Base-by-base conservation (phyloP, 495 filamentous ascomycete species). In the Penicillium cosmopolitanum region DNA sequence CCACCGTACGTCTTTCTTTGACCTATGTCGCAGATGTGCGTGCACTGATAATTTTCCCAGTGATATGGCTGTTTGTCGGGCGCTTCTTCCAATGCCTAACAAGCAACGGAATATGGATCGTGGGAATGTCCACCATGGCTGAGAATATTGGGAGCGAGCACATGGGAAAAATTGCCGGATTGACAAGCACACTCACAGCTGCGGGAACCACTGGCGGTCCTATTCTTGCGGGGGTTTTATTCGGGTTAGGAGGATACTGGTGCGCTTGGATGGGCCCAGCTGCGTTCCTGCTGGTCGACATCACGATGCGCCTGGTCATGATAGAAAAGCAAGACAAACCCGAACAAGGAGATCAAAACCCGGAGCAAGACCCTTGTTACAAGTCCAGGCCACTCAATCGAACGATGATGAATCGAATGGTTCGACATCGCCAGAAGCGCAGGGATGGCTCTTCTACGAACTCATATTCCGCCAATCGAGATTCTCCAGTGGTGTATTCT, bases 281-380 rank as follows among this genome's bases (percentile, higher is more conserved):
- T 35, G 46, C 38, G 0, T 62, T 72, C 5, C 51, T 75, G 3
- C 8, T 66, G 3, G 47, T 68, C n/a, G 70, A 75, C 46, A 70
- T 70, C 31, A 36, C 66, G 18, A 64, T 75, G 66, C 68, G 72
- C 10, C 19, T 73, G 23, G 15, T 73, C 10, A 73, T 75, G 66
- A 53, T 72, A n/a, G 70, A 73, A 56, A 66, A 65, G 5, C 62
- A 50, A 16, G 34, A 19, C 5, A 42, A 51, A 16, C n/a, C 28
- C 38, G 15, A 42, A 16, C 34, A 42, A 42, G 12, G 38, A 42
- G 38, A 42, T 9, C 38, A 42, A 42, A 47, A 57, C 5, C 48
- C 57, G 15, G 38, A 42, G 10, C 38, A n/a, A 15, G 52, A 57
- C 5, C 55, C 16, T 51, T 58, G 4, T 13, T 60, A 8, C 12